Evolutionary conservation across 2,329 filamentous ascomycete species (phyloP), one percentile per base, ranked within the genome.

Genomic region (Fusarium pilosicola): DNA sequence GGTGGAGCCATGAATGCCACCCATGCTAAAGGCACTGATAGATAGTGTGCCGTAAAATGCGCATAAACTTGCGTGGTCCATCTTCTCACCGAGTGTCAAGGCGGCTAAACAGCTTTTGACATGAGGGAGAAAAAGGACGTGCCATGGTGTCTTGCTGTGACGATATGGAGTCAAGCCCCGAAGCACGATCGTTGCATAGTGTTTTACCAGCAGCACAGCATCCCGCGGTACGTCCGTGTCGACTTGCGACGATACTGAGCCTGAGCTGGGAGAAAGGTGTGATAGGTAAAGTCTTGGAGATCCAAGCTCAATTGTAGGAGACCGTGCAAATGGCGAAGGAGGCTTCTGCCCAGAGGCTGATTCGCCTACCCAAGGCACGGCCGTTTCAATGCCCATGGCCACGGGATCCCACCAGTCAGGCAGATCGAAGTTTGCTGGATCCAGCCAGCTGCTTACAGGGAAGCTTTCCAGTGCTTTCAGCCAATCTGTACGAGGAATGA

Each of bases 131-230:
- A 74, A 74, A 0, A 74, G 51, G 1, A 75, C 36, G 17, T 74
- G 73, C 72, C 73, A 74, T 0, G 72, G 73, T 8, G 72, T 74
- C 5, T 74, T 74, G 39, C 73, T 75, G 11, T 74, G 73, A 1
- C 58, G 60, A 26, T 75, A 74, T 1, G 73, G 73, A 0, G 73
- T 75, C 5, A 74, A 18, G 1, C 72, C 73, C 1, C 61, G 65
- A 10, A 74, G 72, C 5, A 74, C 62, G 2, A 51, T 68, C 2
- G 73, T 70, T 0, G 65, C 58, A 12, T 75, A 74, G 5, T 74
- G 73, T 15, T 75, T 74, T 0, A 74, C 22, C 0, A 74, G 15
- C 2, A 74, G 54, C 0, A 75, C 65, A n/a, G 73, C 69, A 17
- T 74, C 72, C 3, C 26, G 30, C 0, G 73, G 73, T 0, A 74